phyloP scores from a whole-genome alignment of 495 filamentous ascomycete species.

The Aspergillus leporis region DNA sequence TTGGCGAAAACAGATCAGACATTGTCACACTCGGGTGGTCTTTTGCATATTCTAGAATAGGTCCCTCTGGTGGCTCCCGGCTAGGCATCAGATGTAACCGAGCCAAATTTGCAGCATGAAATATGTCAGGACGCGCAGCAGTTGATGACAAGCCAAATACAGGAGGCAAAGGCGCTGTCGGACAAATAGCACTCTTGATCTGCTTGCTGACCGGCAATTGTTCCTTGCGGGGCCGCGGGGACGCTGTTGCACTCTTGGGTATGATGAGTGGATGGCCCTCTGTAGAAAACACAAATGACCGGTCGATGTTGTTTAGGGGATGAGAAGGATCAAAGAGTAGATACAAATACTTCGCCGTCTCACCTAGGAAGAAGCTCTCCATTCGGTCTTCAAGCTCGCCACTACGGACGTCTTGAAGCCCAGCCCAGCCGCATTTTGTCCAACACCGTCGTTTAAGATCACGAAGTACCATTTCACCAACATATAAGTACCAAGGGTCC shows the following conservation, averaged over 20 bases:
- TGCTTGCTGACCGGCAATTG: constrained; percentile 8
- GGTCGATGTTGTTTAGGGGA: constrained; percentile 83
- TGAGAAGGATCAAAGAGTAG: constrained; percentile 83
- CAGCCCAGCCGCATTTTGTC: constrained; percentile 93
- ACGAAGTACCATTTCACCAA: constrained; percentile 90
- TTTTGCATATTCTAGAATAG: constrained; percentile 50
- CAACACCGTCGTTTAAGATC: constrained; percentile 90
- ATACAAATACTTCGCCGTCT: constrained; percentile 94
- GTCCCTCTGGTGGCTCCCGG: constrained; percentile 50
- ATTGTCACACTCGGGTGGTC: constrained; percentile 57
- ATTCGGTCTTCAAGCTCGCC: constrained; percentile 92
- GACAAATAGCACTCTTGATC: constrained; percentile 48
- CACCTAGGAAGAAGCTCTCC: constrained; percentile 98
- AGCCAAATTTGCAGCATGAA: constrained; percentile 85
- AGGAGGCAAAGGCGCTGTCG: constrained; percentile 53
- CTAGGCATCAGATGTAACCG: constrained; percentile 75
- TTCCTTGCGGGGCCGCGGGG: constrained; percentile 15
- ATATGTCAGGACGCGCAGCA: constrained; percentile 82
- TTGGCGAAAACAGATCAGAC: constrained; percentile 60
- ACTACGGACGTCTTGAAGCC: constrained; percentile 86
- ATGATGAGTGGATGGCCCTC: constrained; percentile 94
- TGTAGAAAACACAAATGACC: constrained; percentile 88
- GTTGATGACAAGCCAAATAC: constrained; percentile 74
- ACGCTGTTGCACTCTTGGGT: constrained; percentile 49
- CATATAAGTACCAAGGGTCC: constrained; percentile 94